Percentiles rank a stretch among this genome's conserved stretches.
These are phyloP conservation scores for Pseudonectria foliicola DNA, from an alignment of 2,329 filamentous ascomycete genomes.

Conservation along the genomic window DNA sequence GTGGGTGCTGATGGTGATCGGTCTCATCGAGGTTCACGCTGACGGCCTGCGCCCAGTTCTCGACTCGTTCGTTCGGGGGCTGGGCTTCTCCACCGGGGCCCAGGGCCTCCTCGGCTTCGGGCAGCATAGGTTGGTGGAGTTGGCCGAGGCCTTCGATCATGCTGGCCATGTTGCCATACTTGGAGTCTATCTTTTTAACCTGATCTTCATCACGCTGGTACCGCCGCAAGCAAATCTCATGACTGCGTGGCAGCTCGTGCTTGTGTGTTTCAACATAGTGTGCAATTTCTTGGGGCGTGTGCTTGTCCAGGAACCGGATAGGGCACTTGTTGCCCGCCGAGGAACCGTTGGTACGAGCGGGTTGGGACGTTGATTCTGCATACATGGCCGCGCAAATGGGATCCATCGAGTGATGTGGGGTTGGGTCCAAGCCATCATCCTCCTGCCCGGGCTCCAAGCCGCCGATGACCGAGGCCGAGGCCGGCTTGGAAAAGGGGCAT, in stretches of 20 bases:
- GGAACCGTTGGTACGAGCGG: constrained; percentile 40
- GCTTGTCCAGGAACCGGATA: constrained; percentile 86
- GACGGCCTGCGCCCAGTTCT: constrained; percentile 79
- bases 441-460: constrained; percentile 19
- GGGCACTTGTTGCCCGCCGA: constrained; percentile 63
- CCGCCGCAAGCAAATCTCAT: constrained; percentile 83
- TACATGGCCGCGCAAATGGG: constrained; percentile 59
- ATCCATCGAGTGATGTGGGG: constrained; percentile 45
- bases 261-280: constrained; percentile 93
- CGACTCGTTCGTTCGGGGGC: constrained; percentile 62
- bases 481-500: constrained; percentile 65
- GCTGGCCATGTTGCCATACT: constrained; percentile 84
- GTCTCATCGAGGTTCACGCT: constrained; percentile 41
- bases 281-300: constrained; percentile 87
- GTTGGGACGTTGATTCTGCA: constrained; percentile 51
- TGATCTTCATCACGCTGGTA: constrained; percentile 84
- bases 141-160: constrained; percentile 90
- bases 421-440: constrained; percentile 27
- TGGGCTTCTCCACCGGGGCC: constrained; percentile 39
- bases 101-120: constrained; percentile 42
- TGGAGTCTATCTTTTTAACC: constrained; percentile 82
- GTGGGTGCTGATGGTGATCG: constrained; percentile 24
- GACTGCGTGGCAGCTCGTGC: constrained; percentile 86
- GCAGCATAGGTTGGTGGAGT: constrained; percentile 83
- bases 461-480: constrained; percentile 25